Base-by-base conservation (phyloP, 2,329 filamentous ascomycete species). In the Aspergillus neotritici region DNA sequence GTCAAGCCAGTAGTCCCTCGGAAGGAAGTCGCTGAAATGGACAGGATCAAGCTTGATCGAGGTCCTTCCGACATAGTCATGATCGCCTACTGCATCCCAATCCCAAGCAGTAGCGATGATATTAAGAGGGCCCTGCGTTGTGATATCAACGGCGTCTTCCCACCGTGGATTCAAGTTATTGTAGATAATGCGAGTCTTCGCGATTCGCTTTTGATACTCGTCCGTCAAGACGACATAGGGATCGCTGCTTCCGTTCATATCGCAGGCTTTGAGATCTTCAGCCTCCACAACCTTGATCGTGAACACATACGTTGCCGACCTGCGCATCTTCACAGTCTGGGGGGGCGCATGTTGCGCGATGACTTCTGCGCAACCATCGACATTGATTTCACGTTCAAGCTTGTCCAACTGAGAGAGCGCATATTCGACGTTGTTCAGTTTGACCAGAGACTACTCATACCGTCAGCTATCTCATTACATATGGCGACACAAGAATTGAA, bases 231-330 rank as follows among this genome's bases (percentile, higher is more conserved):
- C 91, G 25, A 98, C 89, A 60, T 98, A 98, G 0, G 93, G 93
- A 68, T 98, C 93, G 62, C 91, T 97, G 52, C 85, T 81, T 30
- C 93, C 93, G 57, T 87, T 94, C 55, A 94, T 83, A 66, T 98
- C 93, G 63, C 93, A 97, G n/a, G 93, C 88, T 68, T 97, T 97
- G 55, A 98, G 75, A 58, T 98, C 93, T 68, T 98, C 93, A 7
- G 87, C 93, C 67, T 98, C 93, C 17, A 98, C 90, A 46, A 98
- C 90, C 70, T 98, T 98, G 69, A 98, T 90, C 1, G 93, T 97
- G 68, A 98, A 98, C 43, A 96, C 90, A 63, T 94, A 97, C 62
- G 94, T 96, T 50, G 82, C 86, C 33, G 84, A 80, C 56, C 82
- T 84, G 55, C 82, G 82, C 44, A 79, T 75, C 59, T 76, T 76